Evolutionary conservation across 805 yeast genomes (phyloP), one percentile per base, ranked within the genome.

Genomic region (Nakazawaea ishiwadae): DNA sequence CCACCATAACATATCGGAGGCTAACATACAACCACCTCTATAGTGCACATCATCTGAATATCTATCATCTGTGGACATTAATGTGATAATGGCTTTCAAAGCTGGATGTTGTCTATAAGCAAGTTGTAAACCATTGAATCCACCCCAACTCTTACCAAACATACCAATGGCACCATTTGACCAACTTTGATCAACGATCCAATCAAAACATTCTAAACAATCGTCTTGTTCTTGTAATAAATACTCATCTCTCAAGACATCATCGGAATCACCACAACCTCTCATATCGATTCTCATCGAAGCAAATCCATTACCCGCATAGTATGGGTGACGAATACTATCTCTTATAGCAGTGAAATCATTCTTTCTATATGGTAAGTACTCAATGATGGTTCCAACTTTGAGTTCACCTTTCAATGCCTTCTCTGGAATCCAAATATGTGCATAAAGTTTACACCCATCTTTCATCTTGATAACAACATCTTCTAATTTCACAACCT

Each of bases 71-170:
- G 75, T 69, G 10, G 73, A 68, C 67, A 66, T 65, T 19, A 69
- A 51, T 0, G 73, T 63, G 44, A 69, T 66, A 37, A 67, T 60
- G 0, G 69, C 52, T 46, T 68, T 69, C 49, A 69, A 51, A 20
- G 71, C 71, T 3, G 73, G 73, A 47, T 69, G 75, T 44, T 66
- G 69, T 53, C 70, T 59, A 5, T 69, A 69, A 10, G 74, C 73
- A 18, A 69, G 52, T 47, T 69, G 75, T 26, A 69, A 53, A 6
- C 71, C 68, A 46, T 69, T 69, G 53, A 69, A 69, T 1, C 74
- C 74, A 39, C 70, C 73, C 75, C 75, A 69, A 1, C 73, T 68
- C 49, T 69, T 69, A 28, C 74, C 75, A 56, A 69, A 66, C 69
- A 68, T 66, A 15, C 66, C 75, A 40, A 69, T 60, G 40, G 57